Evolutionary conservation across 352 stramenopile species (phyloP), one percentile per base, ranked within the genome.

Genomic region (Thalassiosira allenii): DNA sequence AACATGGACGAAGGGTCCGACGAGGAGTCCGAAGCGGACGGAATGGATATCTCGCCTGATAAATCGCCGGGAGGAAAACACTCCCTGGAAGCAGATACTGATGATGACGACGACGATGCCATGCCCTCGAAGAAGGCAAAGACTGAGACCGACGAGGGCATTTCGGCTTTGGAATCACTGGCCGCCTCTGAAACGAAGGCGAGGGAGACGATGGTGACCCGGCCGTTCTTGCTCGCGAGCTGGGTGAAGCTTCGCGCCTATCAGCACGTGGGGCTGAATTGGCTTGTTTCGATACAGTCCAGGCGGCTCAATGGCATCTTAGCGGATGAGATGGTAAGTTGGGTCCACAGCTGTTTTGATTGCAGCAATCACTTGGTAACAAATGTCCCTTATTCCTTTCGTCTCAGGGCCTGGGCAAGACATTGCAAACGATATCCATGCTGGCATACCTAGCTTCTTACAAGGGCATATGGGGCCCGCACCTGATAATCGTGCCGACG

Each of bases 361-460:
- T n/a, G n/a, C n/a, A n/a, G n/a, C n/a, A n/a, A n/a, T n/a, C n/a
- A n/a, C n/a, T 14, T 63, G 30, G 17, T 53, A 14, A 2, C 1
- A 22, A 22, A 8, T 9, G 0, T 44, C 22, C 47, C 20, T 41
- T 79, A 20, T 66, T 32, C 58, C 56, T 27, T 23, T 14, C 14
- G 9, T n/a, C 47, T 2, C 84, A 97, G 3, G 96, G 17, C 9
- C 32, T 30, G 37, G 51, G 97, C 0, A 99, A 99, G 83, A 99
- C 97, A 6, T 93, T 99, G n/a, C 97, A 99, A 91, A 99, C 97
- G n/a, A 99, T 99, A 69, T 95, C 96, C 22, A 87, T 99, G 61
- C 85, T 99, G 8, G 95, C 97, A 6, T 97, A 99, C 85, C 86
- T 99, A 3, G 97, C 97, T 9, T 96, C 91, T 9, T 92, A 94